Base-by-base conservation (phyloP, 306 rosid species). In the Pueraria montana region DNA sequence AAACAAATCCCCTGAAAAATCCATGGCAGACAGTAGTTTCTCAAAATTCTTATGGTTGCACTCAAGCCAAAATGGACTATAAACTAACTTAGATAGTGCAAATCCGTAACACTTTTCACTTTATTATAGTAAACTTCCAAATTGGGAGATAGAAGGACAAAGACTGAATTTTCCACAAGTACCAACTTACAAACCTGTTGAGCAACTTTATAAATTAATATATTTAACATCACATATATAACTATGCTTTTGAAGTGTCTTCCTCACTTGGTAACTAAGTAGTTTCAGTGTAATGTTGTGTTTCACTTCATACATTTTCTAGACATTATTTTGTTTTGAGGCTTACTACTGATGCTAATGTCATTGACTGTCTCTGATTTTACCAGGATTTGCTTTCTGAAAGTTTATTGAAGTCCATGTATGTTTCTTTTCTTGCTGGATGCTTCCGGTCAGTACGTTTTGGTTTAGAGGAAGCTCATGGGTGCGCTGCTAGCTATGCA, bases 401-500 rank as follows among this genome's bases (percentile, higher is more conserved):
- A 87, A 81, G 89, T 84, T 90, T 91, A 69, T 87, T 91, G 86
- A 72, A 92, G 86, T 91, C 94, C 79, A 94, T 96, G 94, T 96
- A 93, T 89, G 93, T 89, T 74, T 92, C 97, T 80, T 96, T 93
- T 86, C 99, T 96, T 68, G 97, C 96, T 23, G 98, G 98, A 88
- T 93, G 99, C 88, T 90, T 93, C 87, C 98, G 98, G 45, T 96
- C 98, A 5, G 92, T 92, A 16, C 97, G 97, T 40, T 96, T 96
- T 49, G 99, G 99, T 77, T 90, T 96, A 79, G 79, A 89, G 80
- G 97, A 91, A 87, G 99, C 98, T 92, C 99, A 96, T 77, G 99
- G 99, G 98, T 93, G 80, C 82, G 89, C 84, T 87, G 83, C 88
- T 79, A 45, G 73, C 80, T 84, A 48, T 85, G 11, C 80, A 17